Evolutionary conservation across 2,329 filamentous ascomycete genomes (phyloP).

Genomic region (Arthrobotrys megalospora): DNA sequence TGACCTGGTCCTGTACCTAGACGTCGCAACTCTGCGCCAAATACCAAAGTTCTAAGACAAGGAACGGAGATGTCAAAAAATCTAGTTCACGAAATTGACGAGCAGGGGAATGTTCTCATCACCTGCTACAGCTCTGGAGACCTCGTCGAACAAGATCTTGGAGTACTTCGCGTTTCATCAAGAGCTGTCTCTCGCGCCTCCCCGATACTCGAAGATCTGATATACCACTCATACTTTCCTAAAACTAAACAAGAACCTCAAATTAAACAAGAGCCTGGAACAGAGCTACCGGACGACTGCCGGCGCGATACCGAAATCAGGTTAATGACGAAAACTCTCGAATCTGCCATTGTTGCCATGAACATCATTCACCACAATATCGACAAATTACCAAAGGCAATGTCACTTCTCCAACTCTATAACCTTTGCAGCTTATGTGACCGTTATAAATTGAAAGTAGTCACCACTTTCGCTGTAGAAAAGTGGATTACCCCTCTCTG

Average conservation of each 20-base stretch:
- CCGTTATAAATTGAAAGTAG: neutral
- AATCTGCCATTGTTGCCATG: slow-evolving; percentile 11
- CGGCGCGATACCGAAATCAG: slow-evolving; percentile 2
- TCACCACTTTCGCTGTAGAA: neutral
- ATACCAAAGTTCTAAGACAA: no score
- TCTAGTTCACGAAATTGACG: slow-evolving; percentile 14
- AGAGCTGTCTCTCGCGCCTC: neutral
- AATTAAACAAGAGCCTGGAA: neutral
- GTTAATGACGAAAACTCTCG: neutral
- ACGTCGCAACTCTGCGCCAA: no score
- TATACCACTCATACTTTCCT: neutral
- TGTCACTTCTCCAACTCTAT: slow-evolving; percentile 18
- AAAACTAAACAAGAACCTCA: neutral
- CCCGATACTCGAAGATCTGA: neutral
- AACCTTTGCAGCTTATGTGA: slow-evolving; percentile 23
- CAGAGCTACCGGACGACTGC: neutral
- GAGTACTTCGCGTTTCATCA: no score
- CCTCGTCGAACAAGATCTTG: neutral
- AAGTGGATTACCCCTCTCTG: neutral
- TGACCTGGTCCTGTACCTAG: no score
- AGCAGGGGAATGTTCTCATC: slow-evolving; percentile 7
- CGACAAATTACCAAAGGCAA: neutral
- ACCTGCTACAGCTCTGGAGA: slow-evolving; percentile 8
- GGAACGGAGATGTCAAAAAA: no score
- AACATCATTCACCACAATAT: slow-evolving; percentile 28